A percentile compares a stretch with the other conserved stretches of the same genome.
Evolutionary conservation across 805 yeast species (phyloP).

Genomic region (Nakazawaea wickerhamii): DNA sequence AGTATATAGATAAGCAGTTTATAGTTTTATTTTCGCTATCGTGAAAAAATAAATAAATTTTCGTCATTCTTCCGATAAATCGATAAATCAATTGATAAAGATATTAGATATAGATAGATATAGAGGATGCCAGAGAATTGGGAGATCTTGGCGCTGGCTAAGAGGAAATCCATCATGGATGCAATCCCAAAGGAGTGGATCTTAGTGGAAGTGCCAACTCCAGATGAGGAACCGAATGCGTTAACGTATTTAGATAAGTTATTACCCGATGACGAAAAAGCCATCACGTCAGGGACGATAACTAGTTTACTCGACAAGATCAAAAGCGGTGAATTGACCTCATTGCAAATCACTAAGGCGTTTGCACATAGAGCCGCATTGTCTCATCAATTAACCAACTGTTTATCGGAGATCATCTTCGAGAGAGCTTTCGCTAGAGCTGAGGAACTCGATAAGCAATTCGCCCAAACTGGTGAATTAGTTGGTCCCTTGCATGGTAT

Average conservation of each 20-base stretch:
- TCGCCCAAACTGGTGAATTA: constrained; percentile 26
- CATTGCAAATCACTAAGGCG: constrained; percentile 32
- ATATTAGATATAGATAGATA: no score
- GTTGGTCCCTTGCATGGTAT: constrained; percentile 41
- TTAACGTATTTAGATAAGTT: constrained; percentile 18
- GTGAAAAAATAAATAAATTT: neutral
- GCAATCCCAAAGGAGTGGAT: constrained; percentile 28
- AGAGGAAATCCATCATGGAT: constrained; percentile 17
- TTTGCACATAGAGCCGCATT: constrained; percentile 38
- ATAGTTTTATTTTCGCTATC: neutral
- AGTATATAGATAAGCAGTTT: neutral
- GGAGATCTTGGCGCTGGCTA: constrained; percentile 17
- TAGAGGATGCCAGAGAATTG: constrained; percentile 12
- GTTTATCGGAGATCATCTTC: constrained; percentile 36
- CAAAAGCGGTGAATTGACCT: constrained; percentile 25
- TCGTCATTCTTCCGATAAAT: neutral
- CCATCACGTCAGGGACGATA: constrained; percentile 20
- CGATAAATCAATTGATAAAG: no score
- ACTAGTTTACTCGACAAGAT: constrained; percentile 22
- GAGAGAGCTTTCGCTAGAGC: constrained; percentile 37
- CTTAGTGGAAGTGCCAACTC: constrained; percentile 21
- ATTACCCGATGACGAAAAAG: constrained; percentile 20
- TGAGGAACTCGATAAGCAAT: constrained; percentile 31
- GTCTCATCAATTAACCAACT: constrained; percentile 37
- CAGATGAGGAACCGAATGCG: constrained; percentile 24